A percentile compares a stretch with the other conserved stretches of the same genome.
Evolutionary conservation across 805 yeast species (phyloP).

Genomic region (Monosporozyma siamensis): DNA sequence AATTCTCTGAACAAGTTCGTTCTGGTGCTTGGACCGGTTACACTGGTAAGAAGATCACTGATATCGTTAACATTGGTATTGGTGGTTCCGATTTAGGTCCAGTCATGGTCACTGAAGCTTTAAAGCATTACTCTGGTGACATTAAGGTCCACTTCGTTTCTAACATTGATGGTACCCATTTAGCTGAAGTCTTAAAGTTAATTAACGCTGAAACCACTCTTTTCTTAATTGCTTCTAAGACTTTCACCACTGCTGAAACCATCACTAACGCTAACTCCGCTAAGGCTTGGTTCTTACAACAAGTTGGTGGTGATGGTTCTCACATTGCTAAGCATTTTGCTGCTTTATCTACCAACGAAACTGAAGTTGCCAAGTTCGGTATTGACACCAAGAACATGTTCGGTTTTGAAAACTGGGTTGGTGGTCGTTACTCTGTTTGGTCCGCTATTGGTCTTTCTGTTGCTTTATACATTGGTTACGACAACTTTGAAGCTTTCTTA

Average conservation of each 20-base stretch:
- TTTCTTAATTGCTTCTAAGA: constrained; percentile 89
- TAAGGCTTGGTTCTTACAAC: constrained; percentile 81
- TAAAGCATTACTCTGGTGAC: constrained; percentile 76
- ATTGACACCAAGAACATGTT: constrained; percentile 97
- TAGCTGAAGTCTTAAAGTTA: constrained; percentile 76
- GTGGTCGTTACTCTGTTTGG: constrained; percentile 99
- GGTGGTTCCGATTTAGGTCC: constrained; percentile 99
- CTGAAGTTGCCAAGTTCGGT: constrained; percentile 89
- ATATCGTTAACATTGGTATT: constrained; percentile 94
- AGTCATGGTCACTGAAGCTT: constrained; percentile 98
- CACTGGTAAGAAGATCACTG: constrained; percentile 89
- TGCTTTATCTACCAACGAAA: constrained; percentile 89
- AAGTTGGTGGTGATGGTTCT: constrained; percentile 46
- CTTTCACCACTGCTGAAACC: constrained; percentile 98
- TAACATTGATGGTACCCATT: constrained; percentile 96
- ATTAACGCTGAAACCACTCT: constrained; percentile 86
- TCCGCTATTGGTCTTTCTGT: constrained; percentile 95
- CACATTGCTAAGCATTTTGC: constrained; percentile 95
- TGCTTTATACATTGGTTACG: constrained; percentile 90
- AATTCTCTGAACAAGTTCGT: constrained; percentile 82
- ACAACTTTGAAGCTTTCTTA: constrained; percentile 83
- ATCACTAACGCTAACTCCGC: constrained; percentile 93
- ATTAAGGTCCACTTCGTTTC: constrained; percentile 87
- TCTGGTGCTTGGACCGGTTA: constrained; percentile 95
- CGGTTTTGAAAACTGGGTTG: constrained; percentile 98